phyloP scores from a whole-genome alignment of 208 protist species.

The Strigomonas culicis region DNA sequence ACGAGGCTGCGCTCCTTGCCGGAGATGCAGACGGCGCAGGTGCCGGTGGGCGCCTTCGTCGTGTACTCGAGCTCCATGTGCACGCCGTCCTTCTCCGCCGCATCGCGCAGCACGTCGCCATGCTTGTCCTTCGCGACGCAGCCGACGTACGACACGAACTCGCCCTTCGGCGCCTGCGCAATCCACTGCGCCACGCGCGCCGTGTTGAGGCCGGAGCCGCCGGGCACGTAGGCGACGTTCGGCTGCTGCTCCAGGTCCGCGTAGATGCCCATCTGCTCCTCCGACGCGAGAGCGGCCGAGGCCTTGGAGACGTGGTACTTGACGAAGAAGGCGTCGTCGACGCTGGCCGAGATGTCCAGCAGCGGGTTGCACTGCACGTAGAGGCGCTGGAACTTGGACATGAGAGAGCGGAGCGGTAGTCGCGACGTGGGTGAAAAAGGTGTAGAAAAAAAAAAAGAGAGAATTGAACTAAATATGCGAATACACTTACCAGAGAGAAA shows the following conservation, averaged over 20 bases:
- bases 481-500: not conserved
- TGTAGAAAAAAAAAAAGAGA: not conserved
- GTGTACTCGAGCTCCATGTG: slow-evolving; percentile 84
- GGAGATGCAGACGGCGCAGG: slow-evolving; percentile 96
- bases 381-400: slow-evolving; percentile 16
- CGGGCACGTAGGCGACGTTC: slow-evolving; percentile 94
- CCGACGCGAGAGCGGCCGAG: slow-evolving; percentile 91
- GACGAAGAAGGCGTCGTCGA: slow-evolving; percentile 85
- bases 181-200: slow-evolving; percentile 95
- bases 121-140: slow-evolving; percentile 96
- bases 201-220: slow-evolving; percentile 97
- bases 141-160: slow-evolving; percentile 82
- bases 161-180: slow-evolving; percentile 41
- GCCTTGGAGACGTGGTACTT: slow-evolving; percentile 91
- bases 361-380: slow-evolving; percentile 97
- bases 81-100: slow-evolving; percentile 90
- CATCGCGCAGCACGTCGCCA: slow-evolving; percentile 74
- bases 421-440: not conserved
- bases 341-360: slow-evolving; percentile 96
- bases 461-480: not conserved
- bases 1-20: slow-evolving; percentile 94
- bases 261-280: slow-evolving; percentile 94
- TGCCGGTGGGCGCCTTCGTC: slow-evolving; percentile 91
- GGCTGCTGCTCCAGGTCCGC: slow-evolving; percentile 70
- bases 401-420: not conserved